Conservation (phyloP, 352 stramenopile species). For the Globisporangium cederbergense region DNA sequence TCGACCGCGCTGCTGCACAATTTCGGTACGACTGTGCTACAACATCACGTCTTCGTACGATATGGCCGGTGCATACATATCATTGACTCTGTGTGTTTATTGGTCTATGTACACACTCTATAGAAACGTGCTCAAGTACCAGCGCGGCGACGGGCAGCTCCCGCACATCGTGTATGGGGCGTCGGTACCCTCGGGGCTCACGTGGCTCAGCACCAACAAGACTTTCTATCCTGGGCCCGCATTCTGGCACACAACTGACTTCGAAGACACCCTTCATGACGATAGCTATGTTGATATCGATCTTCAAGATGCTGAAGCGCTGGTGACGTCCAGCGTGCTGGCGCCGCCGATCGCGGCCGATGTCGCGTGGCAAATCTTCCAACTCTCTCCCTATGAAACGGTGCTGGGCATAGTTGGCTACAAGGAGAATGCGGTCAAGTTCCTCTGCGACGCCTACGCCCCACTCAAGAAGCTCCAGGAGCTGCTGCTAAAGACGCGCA, state of each 20-base stretch:
- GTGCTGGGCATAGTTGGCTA: constrained; percentile 56
- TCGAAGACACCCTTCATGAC: not conserved
- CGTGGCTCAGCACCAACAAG: constrained; percentile 60
- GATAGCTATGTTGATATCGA: not conserved
- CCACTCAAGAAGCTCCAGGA: constrained; percentile 56
- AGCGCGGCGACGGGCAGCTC: constrained; percentile 50
- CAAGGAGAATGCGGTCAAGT: constrained; percentile 56
- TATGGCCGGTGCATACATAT: too few relatives aligned
- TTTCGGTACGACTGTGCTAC: constrained; percentile 37
- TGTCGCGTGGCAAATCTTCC: constrained; percentile 82
- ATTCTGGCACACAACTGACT: constrained; percentile 38
- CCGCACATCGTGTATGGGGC: constrained; percentile 77
- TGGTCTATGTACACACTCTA: not conserved
- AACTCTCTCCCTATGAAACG: constrained; percentile 73
- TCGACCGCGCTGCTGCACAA: constrained; percentile 48
- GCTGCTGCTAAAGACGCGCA: constrained; percentile 38
- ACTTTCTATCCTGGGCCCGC: constrained; percentile 81
- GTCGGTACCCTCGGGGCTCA: constrained; percentile 39
- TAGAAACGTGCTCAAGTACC: constrained; percentile 57
- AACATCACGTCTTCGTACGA: too few relatives aligned
- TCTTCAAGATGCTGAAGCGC: not conserved
- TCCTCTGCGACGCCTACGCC: constrained; percentile 66
- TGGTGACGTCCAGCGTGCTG: constrained; percentile 49
- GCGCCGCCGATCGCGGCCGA: constrained; percentile 72
- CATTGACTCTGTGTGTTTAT: too few relatives aligned